Evolutionary conservation across 495 filamentous ascomycete species (phyloP).

Genomic region (Penicillium maclennaniae): DNA sequence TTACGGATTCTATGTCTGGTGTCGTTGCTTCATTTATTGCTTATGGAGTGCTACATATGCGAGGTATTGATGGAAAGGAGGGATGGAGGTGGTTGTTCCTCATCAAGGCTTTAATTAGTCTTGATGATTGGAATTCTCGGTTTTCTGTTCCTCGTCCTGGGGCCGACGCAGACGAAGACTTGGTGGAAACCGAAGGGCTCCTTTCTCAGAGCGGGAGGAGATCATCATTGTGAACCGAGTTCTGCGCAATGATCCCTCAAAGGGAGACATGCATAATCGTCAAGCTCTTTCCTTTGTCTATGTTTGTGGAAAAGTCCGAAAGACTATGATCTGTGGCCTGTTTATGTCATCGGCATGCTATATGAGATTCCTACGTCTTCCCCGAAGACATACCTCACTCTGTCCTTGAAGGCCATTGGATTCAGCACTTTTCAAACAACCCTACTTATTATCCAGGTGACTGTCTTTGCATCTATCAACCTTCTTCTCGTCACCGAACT

Average conservation of each 20-base stretch:
- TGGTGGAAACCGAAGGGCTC: conserved; percentile 62
- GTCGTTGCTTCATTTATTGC: conserved; percentile 44
- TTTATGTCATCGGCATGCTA: conserved; percentile 56
- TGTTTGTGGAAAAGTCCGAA: conserved; percentile 50
- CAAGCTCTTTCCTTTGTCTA: conserved; percentile 51
- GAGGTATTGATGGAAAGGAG: conserved; percentile 24
- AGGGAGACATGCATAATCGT: conserved; percentile 54
- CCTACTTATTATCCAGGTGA: conserved; percentile 48
- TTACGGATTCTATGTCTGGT: conserved; percentile 50
- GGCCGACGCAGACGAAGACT: conserved; percentile 44
- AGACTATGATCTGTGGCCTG: conserved; percentile 66
- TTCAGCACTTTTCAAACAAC: conserved; percentile 8
- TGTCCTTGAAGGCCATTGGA: conserved; percentile 3
- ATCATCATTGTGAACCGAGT: conserved; percentile 69
- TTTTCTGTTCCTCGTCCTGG: conserved; percentile 16
- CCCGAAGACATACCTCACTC: conserved; percentile 21
- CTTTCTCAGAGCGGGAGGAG: conserved; percentile 62
- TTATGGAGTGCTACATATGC: conserved; percentile 45
- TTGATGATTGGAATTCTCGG: no score
- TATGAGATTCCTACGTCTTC: conserved; percentile 49
- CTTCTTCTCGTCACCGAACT: conserved; percentile 42
- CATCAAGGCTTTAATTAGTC: conserved; percentile 30
- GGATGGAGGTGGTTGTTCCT: conserved; percentile 47
- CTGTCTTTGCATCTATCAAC: conserved; percentile 43
- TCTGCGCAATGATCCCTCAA: conserved; percentile 65